phyloP scores from a whole-genome alignment of 768 basidiomycete genomes.

The Xerocomellus amylosporus region DNA sequence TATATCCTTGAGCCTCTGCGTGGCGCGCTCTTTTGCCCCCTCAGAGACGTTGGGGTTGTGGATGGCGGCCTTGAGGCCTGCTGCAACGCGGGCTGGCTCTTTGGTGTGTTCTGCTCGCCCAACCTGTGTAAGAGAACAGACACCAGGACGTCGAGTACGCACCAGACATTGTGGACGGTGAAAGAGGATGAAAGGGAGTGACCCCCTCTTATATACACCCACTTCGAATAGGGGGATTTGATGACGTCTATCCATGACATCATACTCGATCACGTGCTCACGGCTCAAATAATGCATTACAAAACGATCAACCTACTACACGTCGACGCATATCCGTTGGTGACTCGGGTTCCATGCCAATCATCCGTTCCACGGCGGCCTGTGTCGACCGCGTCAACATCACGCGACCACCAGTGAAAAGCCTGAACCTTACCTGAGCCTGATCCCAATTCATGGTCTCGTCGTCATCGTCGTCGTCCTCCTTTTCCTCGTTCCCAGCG shows the following conservation, averaged over 20 bases:
- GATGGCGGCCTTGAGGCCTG: constrained; percentile 57
- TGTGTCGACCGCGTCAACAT: constrained; percentile 16
- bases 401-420: background rate
- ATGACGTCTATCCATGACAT: constrained; percentile 15
- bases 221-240: constrained; percentile 9
- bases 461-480: constrained; percentile 66
- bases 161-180: constrained; percentile 13
- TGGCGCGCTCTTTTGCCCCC: constrained; percentile 51
- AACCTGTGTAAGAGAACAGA: background rate
- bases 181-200: background rate
- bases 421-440: constrained; percentile 48
- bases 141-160: background rate
- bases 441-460: constrained; percentile 67
- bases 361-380: constrained; percentile 59
- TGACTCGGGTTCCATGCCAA: constrained; percentile 44
- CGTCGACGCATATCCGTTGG: constrained; percentile 29
- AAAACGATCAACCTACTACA: constrained; percentile 15
- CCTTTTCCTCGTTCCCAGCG: constrained; percentile 53
- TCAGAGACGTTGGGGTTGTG: constrained; percentile 56
- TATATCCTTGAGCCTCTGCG: constrained; percentile 43
- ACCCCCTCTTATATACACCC: background rate
- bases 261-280: constrained; percentile 9
- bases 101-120: constrained; percentile 31
- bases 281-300: background rate
- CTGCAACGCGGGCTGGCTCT: constrained; percentile 47